Evolutionary conservation across 768 basidiomycete genomes (phyloP), one percentile per base, ranked within the genome.

Genomic region (Guyanaporus albipodus): DNA sequence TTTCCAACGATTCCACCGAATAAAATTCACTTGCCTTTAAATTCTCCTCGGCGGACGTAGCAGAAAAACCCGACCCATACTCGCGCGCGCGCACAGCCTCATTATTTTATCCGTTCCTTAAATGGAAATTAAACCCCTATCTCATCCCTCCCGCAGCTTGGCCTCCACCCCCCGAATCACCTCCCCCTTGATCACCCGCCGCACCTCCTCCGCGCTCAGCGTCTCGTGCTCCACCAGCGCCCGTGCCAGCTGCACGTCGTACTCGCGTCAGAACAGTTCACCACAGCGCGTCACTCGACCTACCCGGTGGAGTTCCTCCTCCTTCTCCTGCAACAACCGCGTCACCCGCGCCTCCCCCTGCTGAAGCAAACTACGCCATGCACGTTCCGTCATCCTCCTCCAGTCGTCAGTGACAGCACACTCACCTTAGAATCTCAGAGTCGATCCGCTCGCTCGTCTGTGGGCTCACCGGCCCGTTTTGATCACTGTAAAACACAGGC

Each of bases 201-300:
- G 73, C 15, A 97, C 94, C 67, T 99, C 92, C 9, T 89, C 85
- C 32, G 79, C 73, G 55, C 85, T 83, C 53, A 99, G 72, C 17
- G 95, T 97, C 72, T 99, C 95, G 67, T 95, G 87, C 64, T 97
- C 93, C 11, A 99, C 86, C 48, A 99, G 71, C 9, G 95, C 95
- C 44, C 79, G 78, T 2, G 95, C 94, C 32, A 98, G 80, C 91
- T 93, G 53, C 26, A 26, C 17, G 6, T n/a, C n/a, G n/a, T n/a
- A n/a, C n/a, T n/a, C 14, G 11, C 29, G 14, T 15, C 29, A 31
- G 9, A 28, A 9, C 10, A 14, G 28, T 10, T 21, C 6, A 10
- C 52, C 46, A 52, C 31, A 24, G 14, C 12, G 1, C 18, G 12
- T 23, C 9, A 31, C 22, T 44, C 55, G 48, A 59, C 73, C 45